Percentiles rank a stretch among this genome's conserved stretches.
These are phyloP conservation scores for Tylopilus cervinicoccineus DNA, from an alignment of 768 basidiomycete genomes.

Conservation along the genomic window DNA sequence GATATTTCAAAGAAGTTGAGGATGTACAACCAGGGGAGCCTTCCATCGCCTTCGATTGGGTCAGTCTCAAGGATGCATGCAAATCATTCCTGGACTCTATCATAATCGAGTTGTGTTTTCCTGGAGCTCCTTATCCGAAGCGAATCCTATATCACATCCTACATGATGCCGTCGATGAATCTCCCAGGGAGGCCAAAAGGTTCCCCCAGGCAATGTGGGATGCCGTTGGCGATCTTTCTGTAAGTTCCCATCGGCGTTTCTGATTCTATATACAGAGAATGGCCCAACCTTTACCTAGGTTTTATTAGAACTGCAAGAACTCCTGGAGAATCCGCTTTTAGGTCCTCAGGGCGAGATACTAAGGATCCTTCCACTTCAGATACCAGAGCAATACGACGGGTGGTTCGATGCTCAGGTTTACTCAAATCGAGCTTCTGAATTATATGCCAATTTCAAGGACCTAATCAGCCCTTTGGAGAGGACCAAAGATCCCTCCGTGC, in stretches of 20 bases:
- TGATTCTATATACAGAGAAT: background rate
- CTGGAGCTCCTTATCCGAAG: slow-evolving; percentile 62
- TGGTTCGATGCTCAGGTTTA: slow-evolving; percentile 69
- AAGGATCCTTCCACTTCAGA: slow-evolving; percentile 45
- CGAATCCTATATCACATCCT: slow-evolving; percentile 63
- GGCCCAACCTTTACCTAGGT: slow-evolving; percentile 37
- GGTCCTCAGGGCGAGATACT: slow-evolving; percentile 52
- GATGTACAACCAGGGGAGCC: slow-evolving; percentile 39
- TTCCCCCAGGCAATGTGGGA: slow-evolving; percentile 82
- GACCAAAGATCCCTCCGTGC: slow-evolving; percentile 43
- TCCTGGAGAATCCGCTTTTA: slow-evolving; percentile 60
- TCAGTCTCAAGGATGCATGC: slow-evolving; percentile 55
- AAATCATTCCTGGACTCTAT: slow-evolving; percentile 82
- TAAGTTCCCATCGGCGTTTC: slow-evolving; percentile 47
- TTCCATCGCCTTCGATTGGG: slow-evolving; percentile 65
- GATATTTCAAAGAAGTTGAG: slow-evolving; percentile 56
- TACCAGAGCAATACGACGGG: slow-evolving; percentile 56
- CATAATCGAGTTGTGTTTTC: slow-evolving; percentile 78
- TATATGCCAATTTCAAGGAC: slow-evolving; percentile 49
- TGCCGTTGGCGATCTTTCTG: slow-evolving; percentile 77
- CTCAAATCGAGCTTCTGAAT: slow-evolving; percentile 55
- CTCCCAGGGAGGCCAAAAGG: slow-evolving; percentile 66
- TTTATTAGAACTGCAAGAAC: slow-evolving; percentile 59
- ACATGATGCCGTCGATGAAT: slow-evolving; percentile 67
- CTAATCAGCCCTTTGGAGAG: slow-evolving; percentile 55